Evolutionary conservation across 2,329 filamentous ascomycete species (phyloP), one percentile per base, ranked within the genome.

Genomic region (Ambrosiella cleistominuta): DNA sequence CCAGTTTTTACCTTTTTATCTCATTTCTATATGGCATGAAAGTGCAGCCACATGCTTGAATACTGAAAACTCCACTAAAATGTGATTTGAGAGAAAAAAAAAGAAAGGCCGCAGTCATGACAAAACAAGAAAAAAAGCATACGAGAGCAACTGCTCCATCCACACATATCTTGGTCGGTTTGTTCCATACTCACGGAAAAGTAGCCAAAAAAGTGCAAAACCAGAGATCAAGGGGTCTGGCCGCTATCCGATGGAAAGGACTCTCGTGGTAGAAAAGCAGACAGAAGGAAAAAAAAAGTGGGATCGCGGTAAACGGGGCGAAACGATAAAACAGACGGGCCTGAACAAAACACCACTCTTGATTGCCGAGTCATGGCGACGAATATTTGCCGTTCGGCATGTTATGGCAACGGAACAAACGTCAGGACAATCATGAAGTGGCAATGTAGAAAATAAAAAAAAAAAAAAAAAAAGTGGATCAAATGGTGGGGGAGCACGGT

Each of bases 131-230:
- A 47, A 17, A 47, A 47, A 13, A 47, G 19, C 5, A 15, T 8
- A 8, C n/a, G 7, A 15, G 13, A 17, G 15, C 13, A 17, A 17
- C 19, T 13, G 44, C 44, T 15, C 44, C 19, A 47, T 13, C 44
- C n/a, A 2, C n/a, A 17, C 19, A 47, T 11, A 47, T 47, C 44
- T 11, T 47, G 44, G 44, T 47, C 44, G 44, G 44, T 47, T 47
- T 11, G 44, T 47, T 47, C 44, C 44, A 47, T 17, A n/a, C 5
- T 13, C 11, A 8, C 44, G 44, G 44, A 47, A 47, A 47, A 47
- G n/a, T 17, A 47, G 11, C n/a, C 58, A 61, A 42, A 47, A 55
- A 62, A 57, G 54, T 51, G 59, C 37, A 27, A 36, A 36, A 15
- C 37, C 11, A 54, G 49, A 36, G 47, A 59, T 39, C 40, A 45